phyloP scores from a whole-genome alignment of 371 early-diverging fungal genomes.

The Capillidium rhysosporum region DNA sequence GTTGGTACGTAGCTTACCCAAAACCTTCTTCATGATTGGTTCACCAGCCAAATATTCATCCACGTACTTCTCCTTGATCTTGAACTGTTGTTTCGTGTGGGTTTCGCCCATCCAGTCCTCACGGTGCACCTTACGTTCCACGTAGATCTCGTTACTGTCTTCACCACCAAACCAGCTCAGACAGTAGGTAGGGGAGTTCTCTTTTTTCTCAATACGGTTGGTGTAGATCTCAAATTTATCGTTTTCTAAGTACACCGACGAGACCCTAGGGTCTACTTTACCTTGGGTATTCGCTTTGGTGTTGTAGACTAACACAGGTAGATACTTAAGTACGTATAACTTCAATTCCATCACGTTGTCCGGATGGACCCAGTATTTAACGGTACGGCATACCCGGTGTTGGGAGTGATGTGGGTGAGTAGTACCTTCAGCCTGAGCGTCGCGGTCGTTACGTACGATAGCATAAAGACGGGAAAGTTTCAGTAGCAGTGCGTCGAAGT shows the following conservation, averaged over 20 bases:
- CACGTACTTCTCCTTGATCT: conserved; percentile 88
- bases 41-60: conserved; percentile 66
- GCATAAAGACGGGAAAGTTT: conserved; percentile 82
- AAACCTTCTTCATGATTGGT: conserved; percentile 57
- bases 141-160: conserved; percentile 68
- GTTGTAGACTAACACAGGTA: conserved; percentile 92
- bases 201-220: conserved; percentile 83
- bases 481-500: conserved; percentile 75
- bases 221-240: conserved; percentile 81
- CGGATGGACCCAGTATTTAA: conserved; percentile 98
- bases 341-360: conserved; percentile 97
- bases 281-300: conserved; percentile 19
- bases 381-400: conserved; percentile 69
- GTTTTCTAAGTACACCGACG: conserved; percentile 97
- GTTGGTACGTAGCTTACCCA: conserved; percentile 65
- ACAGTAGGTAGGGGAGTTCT: conserved; percentile 85
- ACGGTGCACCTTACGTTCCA: conserved; percentile 97
- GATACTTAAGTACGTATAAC: conserved; percentile 76
- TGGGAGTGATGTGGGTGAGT: conserved; percentile 8
- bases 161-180: conserved; percentile 95
- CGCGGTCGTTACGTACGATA: conserved; percentile 38
- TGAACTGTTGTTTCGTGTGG: conserved; percentile 90
- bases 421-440: not conserved
- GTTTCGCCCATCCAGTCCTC: conserved; percentile 97
- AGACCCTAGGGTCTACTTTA: conserved; percentile 74